These are phyloP conservation scores for Daldinia vernicosa DNA, from an alignment of 495 filamentous ascomycete species.

Conservation along the genomic window DNA sequence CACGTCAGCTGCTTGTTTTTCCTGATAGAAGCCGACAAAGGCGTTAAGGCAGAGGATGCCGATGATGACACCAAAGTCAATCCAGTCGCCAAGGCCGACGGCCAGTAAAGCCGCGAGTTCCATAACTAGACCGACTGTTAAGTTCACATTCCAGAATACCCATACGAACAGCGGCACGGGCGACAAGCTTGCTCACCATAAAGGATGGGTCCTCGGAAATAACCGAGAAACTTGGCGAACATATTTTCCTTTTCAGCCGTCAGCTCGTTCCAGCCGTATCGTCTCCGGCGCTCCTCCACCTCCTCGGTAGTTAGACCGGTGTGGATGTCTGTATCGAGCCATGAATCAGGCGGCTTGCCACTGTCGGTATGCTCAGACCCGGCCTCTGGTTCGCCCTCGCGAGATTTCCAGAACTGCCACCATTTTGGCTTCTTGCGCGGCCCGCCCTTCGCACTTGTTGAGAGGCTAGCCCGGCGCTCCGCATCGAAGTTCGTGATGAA, in stretches of 20 bases:
- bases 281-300: conserved; percentile 72
- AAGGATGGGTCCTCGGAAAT: conserved; percentile 84
- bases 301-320: conserved; percentile 66
- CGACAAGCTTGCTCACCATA: conserved; percentile 67
- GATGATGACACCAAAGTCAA: conserved; percentile 85
- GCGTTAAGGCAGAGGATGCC: conserved; percentile 83
- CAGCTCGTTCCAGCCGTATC: conserved; percentile 78
- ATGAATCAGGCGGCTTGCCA: conserved; percentile 72
- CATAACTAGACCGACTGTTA: conserved; percentile 68
- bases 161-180: neutral
- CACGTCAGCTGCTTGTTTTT: conserved; percentile 86
- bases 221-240: conserved; percentile 79
- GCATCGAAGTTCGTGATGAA: conserved; percentile 71
- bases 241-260: conserved; percentile 79
- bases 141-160: conserved; percentile 8
- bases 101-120: conserved; percentile 82
- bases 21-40: conserved; percentile 86
- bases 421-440: conserved; percentile 60
- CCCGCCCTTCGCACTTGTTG: conserved; percentile 58
- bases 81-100: conserved; percentile 82
- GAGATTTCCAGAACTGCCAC: conserved; percentile 66
- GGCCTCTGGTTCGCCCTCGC: conserved; percentile 47
- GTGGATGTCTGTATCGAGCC: conserved; percentile 76
- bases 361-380: conserved; percentile 30
- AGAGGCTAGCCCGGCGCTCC: conserved; percentile 66